Evolutionary conservation across 345 rosid species (phyloP), one percentile per base, ranked within the genome.

Genomic region (Populus davidiana): DNA sequence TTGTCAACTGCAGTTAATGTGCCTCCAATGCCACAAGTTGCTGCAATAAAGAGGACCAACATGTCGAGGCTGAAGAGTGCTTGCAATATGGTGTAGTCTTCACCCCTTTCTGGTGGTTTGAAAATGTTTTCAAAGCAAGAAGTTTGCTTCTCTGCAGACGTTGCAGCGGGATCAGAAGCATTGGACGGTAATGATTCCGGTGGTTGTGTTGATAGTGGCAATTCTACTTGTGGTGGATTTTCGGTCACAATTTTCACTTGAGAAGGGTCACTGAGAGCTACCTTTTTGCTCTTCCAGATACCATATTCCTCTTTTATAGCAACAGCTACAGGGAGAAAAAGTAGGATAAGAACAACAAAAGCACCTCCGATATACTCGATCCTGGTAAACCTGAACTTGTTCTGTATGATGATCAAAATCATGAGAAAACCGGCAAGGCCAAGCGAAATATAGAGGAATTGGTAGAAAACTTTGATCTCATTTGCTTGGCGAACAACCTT

Each of bases 341-440:
- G 80, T 16, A 67, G 11, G 0, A 76, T 3, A 25, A 72, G 13
- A 12, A 77, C 83, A 67, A 81, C 10, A 29, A 23, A 5, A 41
- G 77, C 69, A 20, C 65, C 61, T 18, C 39, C 77, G 16, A 72
- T 72, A 68, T 77, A 81, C 77, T 68, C 80, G 1, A 39, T 5
- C 67, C 83, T 72, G 33, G 35, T 76, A 21, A 81, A 81, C 11
- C 35, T 47, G 67, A 72, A 50, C 73, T 50, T 81, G 70, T 72
- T 81, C 49, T 81, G 83, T 6, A 77, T 1, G 43, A 81, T 81
- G 18, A 77, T 81, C 39, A 81, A 6, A 10, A 49, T 27, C 83
- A 81, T 81, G 35, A 76, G 38, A 43, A 81, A 81, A 1, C 83
- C 80, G 0, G 83, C 78, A 35, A 76, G 80, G 1, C 70, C 77